Conservation (phyloP, 139 green algal genomes). For the Picochlorum sp. region DNA sequence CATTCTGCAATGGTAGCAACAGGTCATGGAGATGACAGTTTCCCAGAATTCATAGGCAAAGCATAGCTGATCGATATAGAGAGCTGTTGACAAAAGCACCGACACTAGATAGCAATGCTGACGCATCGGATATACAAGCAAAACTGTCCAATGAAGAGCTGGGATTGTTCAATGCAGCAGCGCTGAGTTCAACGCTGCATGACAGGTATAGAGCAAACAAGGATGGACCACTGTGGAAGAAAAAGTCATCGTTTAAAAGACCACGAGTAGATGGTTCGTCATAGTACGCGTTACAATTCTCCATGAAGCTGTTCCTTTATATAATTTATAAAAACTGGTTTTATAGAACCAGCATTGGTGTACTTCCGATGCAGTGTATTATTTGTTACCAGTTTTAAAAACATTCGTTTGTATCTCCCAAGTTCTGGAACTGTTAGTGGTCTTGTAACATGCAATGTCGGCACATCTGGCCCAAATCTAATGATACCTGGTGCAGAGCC, state of each 20-base stretch:
- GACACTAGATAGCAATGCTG: constrained; percentile 24
- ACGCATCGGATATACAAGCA: constrained; percentile 21
- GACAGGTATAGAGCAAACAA: constrained; percentile 13
- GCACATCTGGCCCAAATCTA: constrained; percentile 20
- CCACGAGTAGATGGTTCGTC: not conserved
- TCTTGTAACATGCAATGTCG: constrained; percentile 26
- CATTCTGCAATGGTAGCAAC: constrained; percentile 20
- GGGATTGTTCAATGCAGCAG: constrained; percentile 20
- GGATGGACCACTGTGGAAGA: not conserved
- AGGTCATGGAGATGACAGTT: constrained; percentile 15
- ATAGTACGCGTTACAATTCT: not conserved
- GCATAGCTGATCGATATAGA: constrained; percentile 41
- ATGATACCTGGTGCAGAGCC: constrained; percentile 34
- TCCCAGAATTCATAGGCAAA: constrained; percentile 28
- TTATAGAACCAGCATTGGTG: constrained; percentile 35
- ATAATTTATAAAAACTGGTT: constrained; percentile 78
- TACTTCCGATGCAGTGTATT: constrained; percentile 40
- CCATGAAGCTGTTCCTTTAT: constrained; percentile 32
- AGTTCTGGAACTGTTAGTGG: constrained; percentile 52
- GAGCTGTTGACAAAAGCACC: constrained; percentile 39
- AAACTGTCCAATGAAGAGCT: constrained; percentile 34
- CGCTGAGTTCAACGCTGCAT: not conserved
- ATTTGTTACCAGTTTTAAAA: constrained; percentile 76
- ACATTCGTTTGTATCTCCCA: constrained; percentile 73
- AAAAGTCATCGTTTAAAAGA: constrained; percentile 2